Evolutionary conservation across 2,329 filamentous ascomycete species (phyloP), one percentile per base, ranked within the genome.

Genomic region (Botryotinia narcissicola): DNA sequence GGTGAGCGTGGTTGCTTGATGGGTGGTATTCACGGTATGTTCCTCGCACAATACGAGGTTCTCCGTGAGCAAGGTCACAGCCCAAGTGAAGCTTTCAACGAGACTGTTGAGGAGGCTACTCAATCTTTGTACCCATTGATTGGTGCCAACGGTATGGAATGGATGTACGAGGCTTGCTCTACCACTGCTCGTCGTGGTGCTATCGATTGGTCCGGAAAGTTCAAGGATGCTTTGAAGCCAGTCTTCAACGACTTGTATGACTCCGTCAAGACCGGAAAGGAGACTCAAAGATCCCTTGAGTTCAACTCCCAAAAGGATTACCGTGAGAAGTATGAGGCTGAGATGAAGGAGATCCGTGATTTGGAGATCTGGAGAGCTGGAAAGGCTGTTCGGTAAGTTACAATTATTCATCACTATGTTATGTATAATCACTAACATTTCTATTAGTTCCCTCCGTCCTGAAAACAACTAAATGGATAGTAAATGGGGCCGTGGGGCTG

Each of bases 1-100:
- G 96, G 96, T 86, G 96, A 99, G 92, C 95, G 96, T 87, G 96
- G 96, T 84, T 99, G 96, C 91, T 89, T 99, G 82, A 99, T 99
- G 96, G 96, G 96, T 81, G 96, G 96, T 86, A 99, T 99, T 86
- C 96, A 99, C 90, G 96, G 96, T 84, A 99, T 99, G 96, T 99
- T 99, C 93, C 94, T 99, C 80, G 96, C 96, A 76, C 96, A 99
- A 89, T 99, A 99, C 90, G 96, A 99, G 90, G 96, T 99, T 80
- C 95, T 99, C 86, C 95, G 96, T 83, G 96, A 99, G 91, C 92
- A 93, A 80, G 96, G 96, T 86, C 96, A 99, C 92, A 93, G 89
- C 86, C 96, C 96, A 84, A 95, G 92, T 81, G 96, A 99, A 88
- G 96, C 96, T 79, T 99, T 99, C 92, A 99, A 99, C 91, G 96